Percentiles rank a stretch among this genome's conserved stretches.
These are phyloP conservation scores for Erodium moschatum DNA, from an alignment of 441 rosid genomes.

Conservation along the genomic window DNA sequence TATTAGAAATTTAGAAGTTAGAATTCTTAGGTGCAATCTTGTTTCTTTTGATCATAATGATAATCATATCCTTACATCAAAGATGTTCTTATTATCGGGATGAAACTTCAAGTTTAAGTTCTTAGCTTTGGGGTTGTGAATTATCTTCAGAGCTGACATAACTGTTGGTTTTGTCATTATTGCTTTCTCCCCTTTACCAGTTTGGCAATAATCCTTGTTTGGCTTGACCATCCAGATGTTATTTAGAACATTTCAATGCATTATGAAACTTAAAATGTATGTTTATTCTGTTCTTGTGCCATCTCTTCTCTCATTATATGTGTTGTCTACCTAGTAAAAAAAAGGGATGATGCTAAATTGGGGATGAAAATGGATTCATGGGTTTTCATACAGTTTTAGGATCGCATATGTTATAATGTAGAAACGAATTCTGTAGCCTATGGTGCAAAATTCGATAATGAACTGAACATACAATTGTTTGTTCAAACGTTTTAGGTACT, in stretches of 20 bases:
- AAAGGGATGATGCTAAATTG: neutral
- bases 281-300: neutral
- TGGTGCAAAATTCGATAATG: neutral
- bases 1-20: no score
- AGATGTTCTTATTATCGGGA: neutral
- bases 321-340: no score
- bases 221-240: neutral
- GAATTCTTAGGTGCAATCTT: neutral
- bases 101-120: neutral
- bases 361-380: neutral
- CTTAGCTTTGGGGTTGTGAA: neutral
- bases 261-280: neutral
- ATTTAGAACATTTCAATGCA: neutral
- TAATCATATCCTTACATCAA: neutral
- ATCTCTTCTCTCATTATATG: no score
- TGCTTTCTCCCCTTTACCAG: neutral
- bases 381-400: neutral
- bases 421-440: neutral
- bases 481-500: slow-evolving; percentile 1
- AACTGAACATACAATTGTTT: neutral
- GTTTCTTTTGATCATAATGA: neutral
- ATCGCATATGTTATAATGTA: neutral
- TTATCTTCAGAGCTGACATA: neutral
- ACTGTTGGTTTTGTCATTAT: neutral
- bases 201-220: neutral